Evolutionary conservation across 164 flowering plant genomes (phyloP).

Genomic region (Berberis thunbergii): DNA sequence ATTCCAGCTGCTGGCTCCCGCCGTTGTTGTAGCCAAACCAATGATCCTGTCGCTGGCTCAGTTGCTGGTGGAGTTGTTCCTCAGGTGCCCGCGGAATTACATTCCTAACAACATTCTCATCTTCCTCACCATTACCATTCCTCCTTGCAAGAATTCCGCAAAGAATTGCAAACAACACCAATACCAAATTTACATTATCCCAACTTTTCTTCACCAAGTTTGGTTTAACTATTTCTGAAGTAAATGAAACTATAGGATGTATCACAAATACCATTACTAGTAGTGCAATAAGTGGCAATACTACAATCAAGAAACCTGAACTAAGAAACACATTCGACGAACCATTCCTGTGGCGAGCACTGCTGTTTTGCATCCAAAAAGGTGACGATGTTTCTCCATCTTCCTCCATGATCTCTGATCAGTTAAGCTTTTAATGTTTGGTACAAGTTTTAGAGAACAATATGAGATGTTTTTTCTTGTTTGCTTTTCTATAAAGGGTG

Average conservation of each 20-base stretch:
- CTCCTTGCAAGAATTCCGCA: conserved; percentile 54
- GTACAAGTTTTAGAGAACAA: not conserved
- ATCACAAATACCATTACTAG: conserved; percentile 29
- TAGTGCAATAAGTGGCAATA: conserved; percentile 27
- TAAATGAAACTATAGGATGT: conserved; percentile 35
- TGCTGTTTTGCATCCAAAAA: conserved; percentile 14
- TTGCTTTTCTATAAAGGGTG: not conserved
- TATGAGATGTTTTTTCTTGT: conserved; percentile 4
- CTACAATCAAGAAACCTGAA: conserved; percentile 33
- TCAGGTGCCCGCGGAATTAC: not conserved
- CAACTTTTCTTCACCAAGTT: conserved; percentile 44
- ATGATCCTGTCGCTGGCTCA: conserved; percentile 4
- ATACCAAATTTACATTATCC: conserved; percentile 54
- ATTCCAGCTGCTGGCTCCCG: conserved; percentile 8
- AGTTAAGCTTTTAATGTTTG: not conserved
- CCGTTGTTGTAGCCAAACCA: conserved; percentile 31
- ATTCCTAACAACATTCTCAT: not conserved
- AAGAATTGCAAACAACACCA: conserved; percentile 67
- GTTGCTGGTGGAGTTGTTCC: not conserved
- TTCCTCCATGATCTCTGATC: conserved; percentile 5
- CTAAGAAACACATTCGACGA: conserved; percentile 21
- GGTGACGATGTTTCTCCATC: conserved; percentile 8
- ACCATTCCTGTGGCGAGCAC: conserved; percentile 13
- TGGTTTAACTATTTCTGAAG: conserved; percentile 34
- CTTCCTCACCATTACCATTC: conserved; percentile 18